Conservation (phyloP, 352 stramenopile species). For the Globisporangium splendens region DNA sequence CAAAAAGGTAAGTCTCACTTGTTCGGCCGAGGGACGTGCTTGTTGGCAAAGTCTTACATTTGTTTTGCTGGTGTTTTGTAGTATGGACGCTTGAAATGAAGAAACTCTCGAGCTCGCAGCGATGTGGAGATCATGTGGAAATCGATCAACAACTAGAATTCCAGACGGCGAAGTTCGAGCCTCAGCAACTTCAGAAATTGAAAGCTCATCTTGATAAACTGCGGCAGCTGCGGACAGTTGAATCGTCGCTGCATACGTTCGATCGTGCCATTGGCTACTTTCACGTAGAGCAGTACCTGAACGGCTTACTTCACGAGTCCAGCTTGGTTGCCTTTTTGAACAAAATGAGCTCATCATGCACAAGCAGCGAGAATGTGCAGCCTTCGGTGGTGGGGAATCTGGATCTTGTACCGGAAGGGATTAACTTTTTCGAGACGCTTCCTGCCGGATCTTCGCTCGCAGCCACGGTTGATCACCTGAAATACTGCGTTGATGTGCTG, state of each 20-base stretch:
- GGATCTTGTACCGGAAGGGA: constrained; percentile 50
- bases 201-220: constrained; percentile 66
- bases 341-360: constrained; percentile 60
- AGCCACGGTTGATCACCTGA: constrained; percentile 69
- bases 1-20: constrained; percentile 55
- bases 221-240: constrained; percentile 70
- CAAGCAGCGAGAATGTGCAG: constrained; percentile 12
- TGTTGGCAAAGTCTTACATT: not conserved
- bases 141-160: constrained; percentile 57
- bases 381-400: constrained; percentile 30
- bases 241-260: constrained; percentile 76
- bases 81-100: constrained; percentile 65
- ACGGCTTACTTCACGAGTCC: constrained; percentile 69
- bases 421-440: constrained; percentile 71
- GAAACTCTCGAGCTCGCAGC: constrained; percentile 45
- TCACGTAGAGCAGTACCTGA: constrained; percentile 81
- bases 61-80: constrained; percentile 12
- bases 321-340: constrained; percentile 63
- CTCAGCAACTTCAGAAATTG: constrained; percentile 54
- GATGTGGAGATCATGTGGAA: constrained; percentile 56
- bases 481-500: constrained; percentile 81
- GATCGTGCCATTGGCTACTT: constrained; percentile 79
- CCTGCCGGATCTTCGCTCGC: constrained; percentile 43
- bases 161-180: constrained; percentile 72
- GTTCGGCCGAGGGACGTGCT: not conserved